Evolutionary conservation across 768 basidiomycete species (phyloP).

Genomic region (Termitomyces titanicus): DNA sequence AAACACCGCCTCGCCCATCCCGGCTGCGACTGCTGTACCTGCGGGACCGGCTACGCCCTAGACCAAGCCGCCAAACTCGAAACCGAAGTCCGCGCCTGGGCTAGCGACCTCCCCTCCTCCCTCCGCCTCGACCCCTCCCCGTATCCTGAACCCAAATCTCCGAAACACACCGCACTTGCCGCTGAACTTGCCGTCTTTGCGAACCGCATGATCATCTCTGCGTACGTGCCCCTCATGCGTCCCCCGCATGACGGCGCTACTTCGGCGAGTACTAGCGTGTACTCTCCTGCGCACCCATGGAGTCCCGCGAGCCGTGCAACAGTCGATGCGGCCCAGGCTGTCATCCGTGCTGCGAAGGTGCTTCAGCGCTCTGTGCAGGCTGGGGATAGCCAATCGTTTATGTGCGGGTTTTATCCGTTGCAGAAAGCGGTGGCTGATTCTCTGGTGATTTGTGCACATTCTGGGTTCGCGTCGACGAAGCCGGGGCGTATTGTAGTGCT

Average conservation of each 20-base stretch:
- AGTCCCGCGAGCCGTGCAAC: slow-evolving; percentile 55
- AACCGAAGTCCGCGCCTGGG: slow-evolving; percentile 51
- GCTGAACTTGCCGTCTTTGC: slow-evolving; percentile 53
- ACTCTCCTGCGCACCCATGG: slow-evolving; percentile 25
- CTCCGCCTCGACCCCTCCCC: slow-evolving; percentile 32
- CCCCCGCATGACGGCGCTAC: slow-evolving; percentile 6
- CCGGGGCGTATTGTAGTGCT: slow-evolving; percentile 10
- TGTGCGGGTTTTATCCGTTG: slow-evolving; percentile 50
- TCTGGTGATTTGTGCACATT: slow-evolving; percentile 59
- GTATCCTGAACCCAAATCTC: slow-evolving; percentile 33
- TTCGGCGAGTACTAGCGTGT: slow-evolving; percentile 7
- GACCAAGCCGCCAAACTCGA: slow-evolving; percentile 62
- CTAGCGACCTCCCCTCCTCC: slow-evolving; percentile 44
- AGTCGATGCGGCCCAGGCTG: slow-evolving; percentile 62
- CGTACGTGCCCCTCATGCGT: slow-evolving; percentile 66
- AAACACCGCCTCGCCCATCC: slow-evolving; percentile 46
- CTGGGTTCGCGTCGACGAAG: slow-evolving; percentile 44
- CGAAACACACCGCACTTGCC: slow-evolving; percentile 42
- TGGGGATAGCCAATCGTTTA: slow-evolving; percentile 29
- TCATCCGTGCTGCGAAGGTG: slow-evolving; percentile 49
- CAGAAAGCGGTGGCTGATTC: slow-evolving; percentile 65
- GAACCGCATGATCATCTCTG: slow-evolving; percentile 56
- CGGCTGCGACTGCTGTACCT: slow-evolving; percentile 19
- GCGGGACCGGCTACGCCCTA: slow-evolving; percentile 46
- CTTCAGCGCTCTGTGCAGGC: slow-evolving; percentile 34